Evolutionary conservation across 805 yeast species (phyloP).

Genomic region (Tetrapisispora iriomotensis): DNA sequence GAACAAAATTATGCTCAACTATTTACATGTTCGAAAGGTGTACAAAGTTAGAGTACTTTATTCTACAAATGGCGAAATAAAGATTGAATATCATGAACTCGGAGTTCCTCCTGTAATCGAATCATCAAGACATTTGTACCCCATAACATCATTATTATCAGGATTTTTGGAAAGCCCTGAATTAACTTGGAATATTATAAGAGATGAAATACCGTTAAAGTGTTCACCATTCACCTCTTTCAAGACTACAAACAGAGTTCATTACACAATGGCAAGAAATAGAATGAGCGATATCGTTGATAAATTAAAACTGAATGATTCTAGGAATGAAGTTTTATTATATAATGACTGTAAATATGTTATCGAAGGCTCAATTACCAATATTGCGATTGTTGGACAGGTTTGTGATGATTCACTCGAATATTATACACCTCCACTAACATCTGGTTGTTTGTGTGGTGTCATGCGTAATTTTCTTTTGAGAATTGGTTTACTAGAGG

Average conservation of each 20-base stretch:
- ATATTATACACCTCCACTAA: conserved; percentile 78
- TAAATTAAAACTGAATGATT: conserved; percentile 24
- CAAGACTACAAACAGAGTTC: conserved; percentile 68
- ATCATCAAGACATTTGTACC: conserved; percentile 10
- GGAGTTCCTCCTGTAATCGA: conserved; percentile 16
- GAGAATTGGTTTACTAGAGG: conserved; percentile 41
- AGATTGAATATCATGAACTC: conserved; percentile 29
- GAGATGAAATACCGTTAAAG: conserved; percentile 44
- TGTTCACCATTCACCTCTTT: conserved; percentile 75
- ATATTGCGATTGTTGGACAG: conserved; percentile 47
- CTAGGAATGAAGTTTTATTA: conserved; percentile 49
- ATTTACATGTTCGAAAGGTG: conserved; percentile 26
- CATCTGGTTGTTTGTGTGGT: conserved; percentile 79
- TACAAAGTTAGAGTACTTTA: conserved; percentile 43
- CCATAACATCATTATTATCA: conserved; percentile 19
- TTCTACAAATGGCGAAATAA: conserved; percentile 29
- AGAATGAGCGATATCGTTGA: conserved; percentile 29
- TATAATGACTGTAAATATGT: conserved; percentile 52
- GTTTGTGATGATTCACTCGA: conserved; percentile 9
- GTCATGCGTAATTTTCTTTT: conserved; percentile 61
- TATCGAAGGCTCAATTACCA: conserved; percentile 78
- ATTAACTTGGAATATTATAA: conserved; percentile 46
- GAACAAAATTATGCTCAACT: conserved; percentile 9
- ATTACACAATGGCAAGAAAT: conserved; percentile 52
- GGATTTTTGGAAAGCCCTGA: conserved; percentile 21